Evolutionary conservation across 2,329 filamentous ascomycete species (phyloP).

Genomic region (Colletotrichum viniferum): DNA sequence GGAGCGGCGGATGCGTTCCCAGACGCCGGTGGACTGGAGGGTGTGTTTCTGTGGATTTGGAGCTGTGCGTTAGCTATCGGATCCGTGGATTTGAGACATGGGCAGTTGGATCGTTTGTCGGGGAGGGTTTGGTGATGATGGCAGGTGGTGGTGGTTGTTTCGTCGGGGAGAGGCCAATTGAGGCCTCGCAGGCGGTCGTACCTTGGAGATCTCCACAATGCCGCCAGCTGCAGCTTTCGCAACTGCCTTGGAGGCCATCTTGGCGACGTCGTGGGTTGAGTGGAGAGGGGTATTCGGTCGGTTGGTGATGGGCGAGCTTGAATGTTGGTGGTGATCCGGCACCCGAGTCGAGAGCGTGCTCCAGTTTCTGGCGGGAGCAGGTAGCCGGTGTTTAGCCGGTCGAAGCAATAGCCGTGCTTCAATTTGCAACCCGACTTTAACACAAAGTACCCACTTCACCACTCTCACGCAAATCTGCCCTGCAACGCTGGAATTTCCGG

Average conservation of each 20-base stretch:
- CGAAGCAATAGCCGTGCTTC: conserved; percentile 21
- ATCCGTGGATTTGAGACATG: not conserved
- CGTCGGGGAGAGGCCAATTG: not conserved
- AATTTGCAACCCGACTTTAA: conserved; percentile 13
- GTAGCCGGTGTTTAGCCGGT: conserved; percentile 14
- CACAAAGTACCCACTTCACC: conserved; percentile 7
- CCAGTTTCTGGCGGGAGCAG: conserved; percentile 12
- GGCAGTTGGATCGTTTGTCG: not conserved
- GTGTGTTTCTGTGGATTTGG: conserved; percentile 81
- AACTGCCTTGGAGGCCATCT: conserved; percentile 66
- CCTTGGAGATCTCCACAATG: conserved; percentile 63
- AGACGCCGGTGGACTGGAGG: conserved; percentile 86
- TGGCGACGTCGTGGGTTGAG: conserved; percentile 32
- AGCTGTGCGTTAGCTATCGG: conserved; percentile 23
- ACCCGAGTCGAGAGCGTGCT: conserved; percentile 14
- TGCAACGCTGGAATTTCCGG: not conserved
- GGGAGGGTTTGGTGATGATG: not conserved
- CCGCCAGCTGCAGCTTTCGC: conserved; percentile 56
- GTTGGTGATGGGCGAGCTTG: conserved; percentile 9
- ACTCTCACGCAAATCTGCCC: not conserved
- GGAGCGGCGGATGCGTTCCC: conserved; percentile 79
- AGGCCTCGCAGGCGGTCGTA: conserved; percentile 36
- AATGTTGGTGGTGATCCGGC: conserved; percentile 10
- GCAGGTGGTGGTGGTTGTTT: not conserved
- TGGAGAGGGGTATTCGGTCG: conserved; percentile 11